Evolutionary conservation across 371 early-diverging fungal species (phyloP).

Genomic region (Encephalitozoon intestinalis): DNA sequence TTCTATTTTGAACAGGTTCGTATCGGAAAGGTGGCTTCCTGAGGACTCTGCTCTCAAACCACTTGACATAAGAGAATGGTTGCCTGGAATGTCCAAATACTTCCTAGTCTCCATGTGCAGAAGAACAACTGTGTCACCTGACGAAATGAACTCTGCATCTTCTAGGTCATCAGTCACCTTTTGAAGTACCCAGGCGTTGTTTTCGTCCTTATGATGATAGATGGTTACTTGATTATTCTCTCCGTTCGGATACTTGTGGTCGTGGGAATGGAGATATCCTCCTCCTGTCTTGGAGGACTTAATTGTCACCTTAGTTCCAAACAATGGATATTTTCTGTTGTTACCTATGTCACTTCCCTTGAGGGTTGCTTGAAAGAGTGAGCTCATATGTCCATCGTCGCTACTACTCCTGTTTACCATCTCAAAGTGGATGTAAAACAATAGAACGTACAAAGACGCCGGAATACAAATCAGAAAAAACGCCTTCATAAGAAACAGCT

Average conservation of each 20-base stretch:
- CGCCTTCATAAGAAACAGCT: constrained; percentile 62
- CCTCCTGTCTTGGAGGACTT: constrained; percentile 78
- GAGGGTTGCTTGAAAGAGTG: constrained; percentile 86
- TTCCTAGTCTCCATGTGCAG: constrained; percentile 53
- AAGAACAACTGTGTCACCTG: constrained; percentile 54
- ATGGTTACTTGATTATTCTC: constrained; percentile 73
- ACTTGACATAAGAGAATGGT: constrained; percentile 66
- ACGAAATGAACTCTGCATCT: constrained; percentile 31
- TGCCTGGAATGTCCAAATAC: constrained; percentile 72
- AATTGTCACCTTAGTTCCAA: constrained; percentile 77
- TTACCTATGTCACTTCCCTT: constrained; percentile 69
- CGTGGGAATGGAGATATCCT: constrained; percentile 87
- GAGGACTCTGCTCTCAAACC: constrained; percentile 60
- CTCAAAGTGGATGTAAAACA: constrained; percentile 79
- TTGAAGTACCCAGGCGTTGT: constrained; percentile 76
- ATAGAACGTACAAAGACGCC: constrained; percentile 71
- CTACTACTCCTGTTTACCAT: constrained; percentile 74
- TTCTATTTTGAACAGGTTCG: constrained; percentile 44
- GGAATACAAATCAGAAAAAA: constrained; percentile 72
- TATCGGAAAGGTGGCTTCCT: constrained; percentile 51
- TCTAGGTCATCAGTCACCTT: constrained; percentile 47
- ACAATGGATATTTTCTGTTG: constrained; percentile 81
- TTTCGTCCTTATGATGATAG: constrained; percentile 86
- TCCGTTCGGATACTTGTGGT: constrained; percentile 78
- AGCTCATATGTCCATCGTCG: constrained; percentile 94